Percentiles rank a stretch among this genome's conserved stretches.
These are phyloP conservation scores for Yarrowia sp. DNA, from an alignment of 805 yeast species.

Conservation along the genomic window DNA sequence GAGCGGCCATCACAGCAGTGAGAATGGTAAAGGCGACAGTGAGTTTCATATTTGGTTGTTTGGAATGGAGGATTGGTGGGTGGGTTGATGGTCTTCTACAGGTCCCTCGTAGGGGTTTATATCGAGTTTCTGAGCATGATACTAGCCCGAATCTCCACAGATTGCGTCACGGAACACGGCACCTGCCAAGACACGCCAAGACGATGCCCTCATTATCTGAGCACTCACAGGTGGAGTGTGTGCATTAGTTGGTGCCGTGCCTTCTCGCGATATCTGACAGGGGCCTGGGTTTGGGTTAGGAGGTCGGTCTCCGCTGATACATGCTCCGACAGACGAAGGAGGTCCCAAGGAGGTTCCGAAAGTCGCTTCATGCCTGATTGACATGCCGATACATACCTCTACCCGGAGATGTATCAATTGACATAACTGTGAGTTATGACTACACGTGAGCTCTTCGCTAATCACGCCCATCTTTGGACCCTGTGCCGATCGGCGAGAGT, in stretches of 20 bases:
- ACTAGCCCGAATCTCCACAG: neutral
- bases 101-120: conserved; percentile 13
- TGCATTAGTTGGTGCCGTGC: conserved; percentile 36
- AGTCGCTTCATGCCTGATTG: neutral
- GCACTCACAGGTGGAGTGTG: conserved; percentile 16
- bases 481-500: neutral
- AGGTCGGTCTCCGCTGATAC: neutral
- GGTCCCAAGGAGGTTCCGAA: neutral
- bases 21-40: conserved; percentile 21
- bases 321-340: neutral
- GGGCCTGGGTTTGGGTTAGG: conserved; percentile 28
- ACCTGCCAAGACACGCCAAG: conserved; percentile 29
- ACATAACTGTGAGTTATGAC: too few relatives aligned
- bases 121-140: neutral
- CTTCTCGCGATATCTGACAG: conserved; percentile 17
- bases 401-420: too few relatives aligned
- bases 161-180: conserved; percentile 29
- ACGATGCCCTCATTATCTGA: conserved; percentile 15
- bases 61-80: neutral
- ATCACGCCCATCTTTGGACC: neutral
- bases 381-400: neutral
- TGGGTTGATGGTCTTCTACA: conserved; percentile 7
- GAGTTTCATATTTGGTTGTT: conserved; percentile 1
- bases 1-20: conserved; percentile 28
- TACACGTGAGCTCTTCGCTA: too few relatives aligned